Conservation (phyloP, 768 basidiomycete species). For the Tephrocybe sp. region DNA sequence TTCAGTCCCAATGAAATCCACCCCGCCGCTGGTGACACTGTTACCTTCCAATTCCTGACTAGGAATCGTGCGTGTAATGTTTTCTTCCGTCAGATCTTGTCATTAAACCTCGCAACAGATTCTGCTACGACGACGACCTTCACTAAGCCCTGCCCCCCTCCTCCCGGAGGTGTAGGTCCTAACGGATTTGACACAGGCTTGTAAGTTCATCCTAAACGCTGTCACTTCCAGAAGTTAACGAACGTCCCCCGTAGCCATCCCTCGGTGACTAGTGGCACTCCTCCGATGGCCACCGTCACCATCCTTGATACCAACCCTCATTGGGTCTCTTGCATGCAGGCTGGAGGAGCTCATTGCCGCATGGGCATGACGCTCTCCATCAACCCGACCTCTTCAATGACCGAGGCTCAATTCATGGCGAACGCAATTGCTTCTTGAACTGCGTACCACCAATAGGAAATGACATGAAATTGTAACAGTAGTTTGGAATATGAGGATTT, state of each 20-base stretch:
- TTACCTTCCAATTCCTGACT: conserved; percentile 5
- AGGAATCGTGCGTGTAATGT: conserved; percentile 2
- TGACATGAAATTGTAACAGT: too few species aligned
- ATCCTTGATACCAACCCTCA: not conserved
- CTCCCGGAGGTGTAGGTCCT: conserved; percentile 1
- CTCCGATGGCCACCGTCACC: not conserved
- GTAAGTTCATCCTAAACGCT: not conserved
- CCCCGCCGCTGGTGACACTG: not conserved
- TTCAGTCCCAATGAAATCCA: conserved; percentile 3
- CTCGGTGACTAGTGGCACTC: not conserved
- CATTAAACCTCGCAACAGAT: not conserved
- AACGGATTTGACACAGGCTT: conserved; percentile 4
- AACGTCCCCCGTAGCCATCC: not conserved
- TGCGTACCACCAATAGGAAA: too few species aligned
- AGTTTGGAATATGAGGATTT: too few species aligned
- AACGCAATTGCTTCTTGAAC: conserved; percentile 2
- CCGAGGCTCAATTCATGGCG: conserved; percentile 2
- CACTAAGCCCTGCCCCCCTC: not conserved
- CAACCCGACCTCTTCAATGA: not conserved
- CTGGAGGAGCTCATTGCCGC: conserved; percentile 6
- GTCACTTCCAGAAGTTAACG: too few species aligned
- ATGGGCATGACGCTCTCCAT: conserved; percentile 3
- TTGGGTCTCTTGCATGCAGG: conserved; percentile 8
- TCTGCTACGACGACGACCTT: conserved; percentile 4
- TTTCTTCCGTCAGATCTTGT: not conserved